Percentiles rank a stretch among this genome's conserved stretches.
These are phyloP conservation scores for Postia placenta DNA, from an alignment of 768 basidiomycete genomes.

Conservation along the genomic window DNA sequence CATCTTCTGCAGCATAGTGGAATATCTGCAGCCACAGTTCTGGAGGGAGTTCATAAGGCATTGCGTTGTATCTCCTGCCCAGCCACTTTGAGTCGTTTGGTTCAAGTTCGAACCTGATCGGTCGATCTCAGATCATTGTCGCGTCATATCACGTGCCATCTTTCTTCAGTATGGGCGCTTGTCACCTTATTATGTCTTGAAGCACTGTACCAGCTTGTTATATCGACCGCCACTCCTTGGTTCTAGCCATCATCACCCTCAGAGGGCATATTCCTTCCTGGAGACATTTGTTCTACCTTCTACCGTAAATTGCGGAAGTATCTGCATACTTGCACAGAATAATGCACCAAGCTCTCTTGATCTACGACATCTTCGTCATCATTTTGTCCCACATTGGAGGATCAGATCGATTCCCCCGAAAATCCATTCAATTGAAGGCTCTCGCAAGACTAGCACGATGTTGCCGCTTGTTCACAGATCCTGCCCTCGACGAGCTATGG, in stretches of 20 bases:
- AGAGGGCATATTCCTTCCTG: too few species aligned
- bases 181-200: too few species aligned
- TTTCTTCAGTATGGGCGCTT: too few species aligned
- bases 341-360: slow-evolving; percentile 2
- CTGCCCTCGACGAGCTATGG: slow-evolving; percentile 5
- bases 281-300: too few species aligned
- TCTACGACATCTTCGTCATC: slow-evolving; percentile 3
- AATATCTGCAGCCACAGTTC: slow-evolving; percentile 72
- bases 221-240: neutral
- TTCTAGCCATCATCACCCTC: too few species aligned
- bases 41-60: slow-evolving; percentile 43
- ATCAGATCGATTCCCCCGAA: neutral
- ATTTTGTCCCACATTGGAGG: neutral
- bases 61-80: neutral
- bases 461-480: slow-evolving; percentile 1
- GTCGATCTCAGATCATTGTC: neutral
- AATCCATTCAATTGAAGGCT: neutral
- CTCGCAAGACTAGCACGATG: slow-evolving; percentile 2
- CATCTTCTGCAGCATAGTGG: slow-evolving; percentile 64
- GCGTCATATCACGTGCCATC: neutral
- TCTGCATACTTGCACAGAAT: too few species aligned
- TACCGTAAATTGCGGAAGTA: too few species aligned
- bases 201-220: too few species aligned
- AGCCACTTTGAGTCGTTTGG: neutral
- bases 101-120: neutral